Evolutionary conservation across 2,329 filamentous ascomycete genomes (phyloP).

Genomic region (Fusarium xylarioides): DNA sequence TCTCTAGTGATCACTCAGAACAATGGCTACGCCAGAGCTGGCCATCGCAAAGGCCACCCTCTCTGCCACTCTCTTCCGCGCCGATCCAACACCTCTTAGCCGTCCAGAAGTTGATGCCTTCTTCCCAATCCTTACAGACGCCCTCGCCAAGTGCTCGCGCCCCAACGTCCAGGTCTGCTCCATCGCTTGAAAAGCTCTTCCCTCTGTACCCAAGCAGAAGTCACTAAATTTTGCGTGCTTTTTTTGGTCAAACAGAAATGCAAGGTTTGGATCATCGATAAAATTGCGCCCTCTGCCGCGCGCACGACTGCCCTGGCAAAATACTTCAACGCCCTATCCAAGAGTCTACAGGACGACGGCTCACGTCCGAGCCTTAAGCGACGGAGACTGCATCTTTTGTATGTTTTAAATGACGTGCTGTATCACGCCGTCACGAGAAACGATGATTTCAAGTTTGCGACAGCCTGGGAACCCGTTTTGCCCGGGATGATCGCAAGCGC

Average conservation of each 20-base stretch:
- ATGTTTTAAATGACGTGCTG: slow-evolving; percentile 80
- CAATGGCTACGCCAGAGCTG: slow-evolving; percentile 74
- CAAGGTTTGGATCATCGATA: slow-evolving; percentile 83
- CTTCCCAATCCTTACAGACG: slow-evolving; percentile 70
- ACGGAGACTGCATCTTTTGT: slow-evolving; percentile 78
- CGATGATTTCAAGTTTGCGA: slow-evolving; percentile 62
- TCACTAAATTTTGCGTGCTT: slow-evolving; percentile 41
- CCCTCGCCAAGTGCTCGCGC: slow-evolving; percentile 76
- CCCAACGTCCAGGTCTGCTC: slow-evolving; percentile 88
- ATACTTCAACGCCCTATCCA: slow-evolving; percentile 76
- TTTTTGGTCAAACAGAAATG: slow-evolving; percentile 71
- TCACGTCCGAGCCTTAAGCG: slow-evolving; percentile 67
- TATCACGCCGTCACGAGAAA: slow-evolving; percentile 70
- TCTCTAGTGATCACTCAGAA: background rate
- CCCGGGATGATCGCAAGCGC: slow-evolving; percentile 69
- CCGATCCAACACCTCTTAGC: slow-evolving; percentile 74
- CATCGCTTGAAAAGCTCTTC: slow-evolving; percentile 43
- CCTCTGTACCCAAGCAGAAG: slow-evolving; percentile 38
- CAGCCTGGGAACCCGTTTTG: slow-evolving; percentile 66
- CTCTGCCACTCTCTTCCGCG: slow-evolving; percentile 75
- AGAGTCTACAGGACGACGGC: slow-evolving; percentile 47
- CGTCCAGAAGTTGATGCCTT: slow-evolving; percentile 76
- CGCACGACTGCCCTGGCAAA: slow-evolving; percentile 76
- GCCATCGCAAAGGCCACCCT: slow-evolving; percentile 84
- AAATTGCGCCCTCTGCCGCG: slow-evolving; percentile 73